Base-by-base conservation (phyloP, 306 rosid species). In the Canavalia ensiformis region DNA sequence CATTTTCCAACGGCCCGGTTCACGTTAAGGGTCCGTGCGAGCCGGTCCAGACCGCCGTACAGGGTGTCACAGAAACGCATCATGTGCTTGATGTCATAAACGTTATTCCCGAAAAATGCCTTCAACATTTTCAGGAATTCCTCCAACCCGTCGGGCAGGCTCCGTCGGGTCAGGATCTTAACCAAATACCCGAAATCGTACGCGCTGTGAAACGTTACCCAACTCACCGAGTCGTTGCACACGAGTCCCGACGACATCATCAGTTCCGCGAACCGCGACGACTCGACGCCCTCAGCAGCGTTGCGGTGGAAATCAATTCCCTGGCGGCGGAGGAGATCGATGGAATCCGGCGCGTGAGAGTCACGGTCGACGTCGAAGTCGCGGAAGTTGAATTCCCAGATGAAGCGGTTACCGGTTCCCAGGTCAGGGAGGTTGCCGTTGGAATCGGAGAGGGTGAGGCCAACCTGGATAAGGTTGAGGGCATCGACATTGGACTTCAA, bases 141-240 rank as follows among this genome's bases (percentile, higher is more conserved):
- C 41, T 79, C 87, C 39, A 93, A 44, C 45, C 80, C 78, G 1
- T 55, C 2, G 0, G 96, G 94, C 10, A 93, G 35, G 5, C 2
- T 2, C 39, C 65, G 80, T 47, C 87, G 74, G 31, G 91, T 87
- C 66, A 93, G 81, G 18, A 91, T 84, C 90, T 93, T 93, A 2
- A 91, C 81, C 31, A 93, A 51, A 41, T 93, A 93, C 18, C 92
- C 94, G 13, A 93, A 93, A 25, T 93, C 97, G 11, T 93, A 88
- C 9, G 94, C 90, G 75, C 97, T 87, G 72, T 92, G 95, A 39
- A 92, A 89, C 30, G 95, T 89, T 1, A 92, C 95, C 97, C 97
- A 92, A 31, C 81, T 85, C 73, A 89, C 89, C 0, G 88, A 74
- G 3, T 88, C 82, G 30, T 88, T 90, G 34, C 91, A 90, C 4